A percentile compares a stretch with the other conserved stretches of the same genome.
Conservation (phyloP, 2,329 filamentous ascomycete genomes). For the Trichoderma semiorbis region DNA sequence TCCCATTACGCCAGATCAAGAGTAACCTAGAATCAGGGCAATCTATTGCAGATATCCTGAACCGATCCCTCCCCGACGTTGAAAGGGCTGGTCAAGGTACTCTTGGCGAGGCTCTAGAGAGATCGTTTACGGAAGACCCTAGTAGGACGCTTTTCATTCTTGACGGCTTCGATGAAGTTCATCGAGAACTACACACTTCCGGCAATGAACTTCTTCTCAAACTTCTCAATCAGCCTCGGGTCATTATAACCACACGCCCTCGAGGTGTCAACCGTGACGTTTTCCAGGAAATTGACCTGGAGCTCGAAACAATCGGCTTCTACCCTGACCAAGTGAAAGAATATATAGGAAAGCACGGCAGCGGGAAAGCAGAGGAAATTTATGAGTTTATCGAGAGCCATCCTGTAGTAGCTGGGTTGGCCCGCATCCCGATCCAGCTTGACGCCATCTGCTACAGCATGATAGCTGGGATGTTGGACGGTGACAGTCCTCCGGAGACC, state of each 20-base stretch:
- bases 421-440: not conserved
- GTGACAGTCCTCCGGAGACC: not conserved
- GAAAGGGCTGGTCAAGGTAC: not conserved
- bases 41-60: not conserved
- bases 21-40: not conserved
- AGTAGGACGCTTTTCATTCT: not conserved
- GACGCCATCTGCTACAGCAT: slow-evolving; percentile 7
- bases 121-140: not conserved
- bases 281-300: not conserved
- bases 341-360: not conserved
- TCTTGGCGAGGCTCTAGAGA: not conserved
- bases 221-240: not conserved
- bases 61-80: not conserved
- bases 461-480: not conserved
- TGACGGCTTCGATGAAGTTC: not conserved
- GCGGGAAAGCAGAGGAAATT: not conserved
- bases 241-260: not conserved
- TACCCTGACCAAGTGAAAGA: not conserved
- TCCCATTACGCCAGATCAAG: not conserved
- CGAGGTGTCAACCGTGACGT: not conserved
- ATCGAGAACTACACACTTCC: not conserved
- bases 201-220: not conserved
- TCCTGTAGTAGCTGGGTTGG: slow-evolving; percentile 24
- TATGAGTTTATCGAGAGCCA: not conserved
- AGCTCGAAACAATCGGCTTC: not conserved